Conservation (phyloP, 1,284 basidiomycete species). For the Cerrena zonata region DNA sequence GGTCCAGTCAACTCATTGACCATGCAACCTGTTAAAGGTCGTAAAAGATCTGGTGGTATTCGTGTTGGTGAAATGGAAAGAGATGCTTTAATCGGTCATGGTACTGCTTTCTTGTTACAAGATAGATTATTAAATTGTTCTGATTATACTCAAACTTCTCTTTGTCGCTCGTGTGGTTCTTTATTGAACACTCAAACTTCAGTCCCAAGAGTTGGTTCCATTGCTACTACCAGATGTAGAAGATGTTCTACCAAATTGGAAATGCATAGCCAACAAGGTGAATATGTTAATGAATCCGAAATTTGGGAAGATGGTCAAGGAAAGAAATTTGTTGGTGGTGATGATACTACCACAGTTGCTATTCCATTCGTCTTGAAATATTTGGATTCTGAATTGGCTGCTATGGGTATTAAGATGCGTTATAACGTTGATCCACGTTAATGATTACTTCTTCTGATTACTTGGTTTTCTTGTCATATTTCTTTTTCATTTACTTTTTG, state of each 20-base stretch:
- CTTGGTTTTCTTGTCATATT: no score
- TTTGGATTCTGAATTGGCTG: constrained; percentile 77
- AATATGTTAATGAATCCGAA: no score
- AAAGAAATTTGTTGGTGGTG: no score
- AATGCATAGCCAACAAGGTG: no score
- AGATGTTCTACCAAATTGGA: no score
- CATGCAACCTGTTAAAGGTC: constrained; percentile 96
- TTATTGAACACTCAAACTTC: no score
- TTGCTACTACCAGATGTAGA: no score
- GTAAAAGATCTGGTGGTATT: constrained; percentile 97
- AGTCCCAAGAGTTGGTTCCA: no score
- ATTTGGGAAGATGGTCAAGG: no score
- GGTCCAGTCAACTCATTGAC: constrained; percentile 95
- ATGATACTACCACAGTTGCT: constrained; percentile 87
- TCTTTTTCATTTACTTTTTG: no score
- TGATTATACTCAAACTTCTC: constrained; percentile 98
- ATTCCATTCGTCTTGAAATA: constrained; percentile 94
- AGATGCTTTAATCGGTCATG: constrained; percentile 96
- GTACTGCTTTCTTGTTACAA: constrained; percentile 95
- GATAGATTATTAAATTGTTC: constrained; percentile 99
- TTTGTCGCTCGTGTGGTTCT: constrained; percentile 88
- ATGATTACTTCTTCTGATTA: no score
- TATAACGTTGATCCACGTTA: no score
- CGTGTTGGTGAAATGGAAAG: constrained; percentile 99
- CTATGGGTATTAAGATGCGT: constrained; percentile 86